Conservation (phyloP, 2,329 filamentous ascomycete species). For the Mariannaea elegans region DNA sequence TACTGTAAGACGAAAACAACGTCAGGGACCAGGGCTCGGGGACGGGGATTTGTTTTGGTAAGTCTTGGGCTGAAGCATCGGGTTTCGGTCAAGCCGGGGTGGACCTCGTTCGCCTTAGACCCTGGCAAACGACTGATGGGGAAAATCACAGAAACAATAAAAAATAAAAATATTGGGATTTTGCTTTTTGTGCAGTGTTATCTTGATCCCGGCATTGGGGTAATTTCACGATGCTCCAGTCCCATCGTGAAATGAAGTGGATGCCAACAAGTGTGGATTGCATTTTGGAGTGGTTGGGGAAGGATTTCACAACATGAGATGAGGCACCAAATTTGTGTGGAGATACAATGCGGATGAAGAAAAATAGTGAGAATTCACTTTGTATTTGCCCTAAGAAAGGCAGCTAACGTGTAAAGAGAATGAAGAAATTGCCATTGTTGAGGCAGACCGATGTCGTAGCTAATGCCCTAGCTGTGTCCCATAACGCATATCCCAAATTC, state of each 20-base stretch:
- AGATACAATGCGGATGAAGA: background rate
- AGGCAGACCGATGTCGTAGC: background rate
- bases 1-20: background rate
- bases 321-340: background rate
- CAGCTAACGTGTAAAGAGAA: background rate
- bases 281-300: background rate
- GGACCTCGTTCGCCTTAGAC: background rate
- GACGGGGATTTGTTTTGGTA: background rate
- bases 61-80: background rate
- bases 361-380: background rate
- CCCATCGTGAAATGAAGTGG: background rate
- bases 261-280: background rate
- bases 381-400: background rate
- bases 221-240: too few species aligned
- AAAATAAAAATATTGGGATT: background rate
- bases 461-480: conserved; percentile 16
- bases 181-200: background rate
- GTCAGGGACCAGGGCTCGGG: background rate
- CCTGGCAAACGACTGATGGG: too few species aligned
- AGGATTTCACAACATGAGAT: too few species aligned
- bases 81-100: background rate
- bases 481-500: conserved; percentile 6
- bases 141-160: too few species aligned
- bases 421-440: background rate
- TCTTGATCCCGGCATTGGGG: background rate